Percentiles rank a stretch among this genome's conserved stretches.
phyloP scores from a whole-genome alignment of 352 stramenopile species.

The Pythium volutum region DNA sequence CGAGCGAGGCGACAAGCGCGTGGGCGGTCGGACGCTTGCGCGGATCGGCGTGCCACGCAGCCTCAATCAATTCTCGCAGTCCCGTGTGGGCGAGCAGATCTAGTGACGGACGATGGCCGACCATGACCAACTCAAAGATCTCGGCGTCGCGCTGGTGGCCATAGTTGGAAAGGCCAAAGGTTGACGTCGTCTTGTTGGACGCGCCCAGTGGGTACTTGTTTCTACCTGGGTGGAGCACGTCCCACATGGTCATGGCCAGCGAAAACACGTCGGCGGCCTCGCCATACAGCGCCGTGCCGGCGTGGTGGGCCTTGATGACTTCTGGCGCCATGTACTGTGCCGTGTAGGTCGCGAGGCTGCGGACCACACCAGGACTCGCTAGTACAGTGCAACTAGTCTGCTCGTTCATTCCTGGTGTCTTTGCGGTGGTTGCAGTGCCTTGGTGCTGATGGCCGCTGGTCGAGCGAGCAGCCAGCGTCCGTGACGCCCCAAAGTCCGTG shows the following conservation, averaged over 20 bases:
- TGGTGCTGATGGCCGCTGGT: background rate
- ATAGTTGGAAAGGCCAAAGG: background rate
- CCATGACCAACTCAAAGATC: conserved; percentile 31
- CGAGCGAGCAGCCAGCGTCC: conserved; percentile 16
- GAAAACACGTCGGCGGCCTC: conserved; percentile 46
- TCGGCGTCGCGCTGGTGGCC: conserved; percentile 11
- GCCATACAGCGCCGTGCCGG: conserved; percentile 25
- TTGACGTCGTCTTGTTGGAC: background rate
- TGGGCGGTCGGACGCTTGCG: conserved; percentile 18
- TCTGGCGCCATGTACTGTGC: conserved; percentile 55
- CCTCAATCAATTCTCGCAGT: conserved; percentile 24
- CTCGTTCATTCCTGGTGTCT: background rate
- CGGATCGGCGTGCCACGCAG: conserved; percentile 27
- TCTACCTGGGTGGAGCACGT: conserved; percentile 31
- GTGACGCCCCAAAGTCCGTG: conserved; percentile 55
- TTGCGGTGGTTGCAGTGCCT: background rate
- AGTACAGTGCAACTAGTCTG: conserved; percentile 12
- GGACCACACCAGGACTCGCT: conserved; percentile 53
- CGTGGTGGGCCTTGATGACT: conserved; percentile 30
- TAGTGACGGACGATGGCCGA: conserved; percentile 26
- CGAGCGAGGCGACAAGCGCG: conserved; percentile 23
- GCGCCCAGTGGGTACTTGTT: conserved; percentile 26
- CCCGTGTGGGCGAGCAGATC: conserved; percentile 12
- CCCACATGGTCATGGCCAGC: conserved; percentile 50
- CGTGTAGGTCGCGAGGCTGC: conserved; percentile 34